Evolutionary conservation across 2,329 filamentous ascomycete species (phyloP), one percentile per base, ranked within the genome.

Genomic region (Clonostachys solani): DNA sequence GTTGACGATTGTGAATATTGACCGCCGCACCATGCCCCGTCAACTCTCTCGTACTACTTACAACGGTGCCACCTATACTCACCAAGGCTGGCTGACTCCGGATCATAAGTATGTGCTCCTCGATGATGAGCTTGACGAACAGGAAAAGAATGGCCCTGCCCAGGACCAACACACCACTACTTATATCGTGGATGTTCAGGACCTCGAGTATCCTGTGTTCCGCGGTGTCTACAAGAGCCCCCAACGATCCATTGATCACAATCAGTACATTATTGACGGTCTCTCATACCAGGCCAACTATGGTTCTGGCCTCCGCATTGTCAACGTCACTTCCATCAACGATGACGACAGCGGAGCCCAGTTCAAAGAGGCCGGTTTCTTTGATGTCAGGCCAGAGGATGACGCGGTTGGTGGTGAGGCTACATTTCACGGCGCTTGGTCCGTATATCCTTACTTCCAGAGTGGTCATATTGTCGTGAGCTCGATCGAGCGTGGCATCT

Each of bases 91-190:
- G 63, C 62, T 79, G 12, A 66, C 75, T 43, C 65, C 75, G 54
- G 59, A 62, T 68, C 43, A 49, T 40, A 49, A 49, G 44, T 72
- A 72, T 53, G 62, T 61, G 41, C 66, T 79, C 16, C 61, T 79
- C 13, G 75, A 79, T 53, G 75, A 79, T 52, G 76, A 79, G 56
- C 66, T 73, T 19, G 76, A 80, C 54, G 77, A 80, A 60, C 56
- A 63, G 34, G 59, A 71, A n/a, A 54, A 55, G 16, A 62, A 63
- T 12, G 68, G 67, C 8, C 59, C 63, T 2, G 72, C 65, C 1
- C 61, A 62, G 6, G 44, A 58, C 55, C 45, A 64, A 59, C 68
- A 61, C 52, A 73, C 75, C 7, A 73, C 71, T 19, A 77, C 73
- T 2, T 77, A 75, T 57, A 73, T 78, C 48, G 72, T 71, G 47